phyloP scores from a whole-genome alignment of 2,329 filamentous ascomycete species.

The Epichloe brachyelytri region DNA sequence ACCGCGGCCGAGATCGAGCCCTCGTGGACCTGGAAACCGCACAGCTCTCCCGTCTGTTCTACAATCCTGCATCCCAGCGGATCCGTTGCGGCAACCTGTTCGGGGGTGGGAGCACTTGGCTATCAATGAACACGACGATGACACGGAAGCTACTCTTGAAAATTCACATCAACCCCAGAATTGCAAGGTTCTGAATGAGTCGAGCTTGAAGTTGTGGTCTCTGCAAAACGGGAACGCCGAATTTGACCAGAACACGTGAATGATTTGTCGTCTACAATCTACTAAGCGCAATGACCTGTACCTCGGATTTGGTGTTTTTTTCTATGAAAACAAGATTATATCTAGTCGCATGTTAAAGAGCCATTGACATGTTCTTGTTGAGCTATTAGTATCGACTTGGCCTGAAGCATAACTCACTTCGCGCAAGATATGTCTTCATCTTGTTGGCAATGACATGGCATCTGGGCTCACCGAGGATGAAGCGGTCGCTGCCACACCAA shows the following conservation, averaged over 20 bases:
- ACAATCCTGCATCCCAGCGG: slow-evolving; percentile 39
- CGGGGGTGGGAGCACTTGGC: slow-evolving; percentile 34
- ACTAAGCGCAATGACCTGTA: neutral
- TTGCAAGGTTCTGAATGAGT: slow-evolving; percentile 4
- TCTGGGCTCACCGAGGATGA: too few relatives aligned
- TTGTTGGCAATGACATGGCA: too few relatives aligned
- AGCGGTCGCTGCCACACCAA: neutral
- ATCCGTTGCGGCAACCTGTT: slow-evolving; percentile 43
- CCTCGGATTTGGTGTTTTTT: too few relatives aligned
- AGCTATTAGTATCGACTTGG: too few relatives aligned
- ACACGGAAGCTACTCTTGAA: neutral
- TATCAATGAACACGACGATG: neutral
- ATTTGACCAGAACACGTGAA: neutral
- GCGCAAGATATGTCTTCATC: too few relatives aligned
- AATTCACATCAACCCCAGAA: neutral
- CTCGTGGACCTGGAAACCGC: slow-evolving; percentile 37
- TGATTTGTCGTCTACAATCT: neutral
- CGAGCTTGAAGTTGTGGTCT: slow-evolving; percentile 8
- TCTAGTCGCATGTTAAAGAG: too few relatives aligned
- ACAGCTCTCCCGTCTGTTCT: slow-evolving; percentile 35
- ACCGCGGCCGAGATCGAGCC: slow-evolving; percentile 29
- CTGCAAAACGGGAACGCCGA: neutral
- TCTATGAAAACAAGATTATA: too few relatives aligned
- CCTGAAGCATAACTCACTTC: too few relatives aligned
- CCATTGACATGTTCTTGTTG: too few relatives aligned